Base-by-base conservation (phyloP, 2,329 filamentous ascomycete genomes). In the Xylaria sp. region DNA sequence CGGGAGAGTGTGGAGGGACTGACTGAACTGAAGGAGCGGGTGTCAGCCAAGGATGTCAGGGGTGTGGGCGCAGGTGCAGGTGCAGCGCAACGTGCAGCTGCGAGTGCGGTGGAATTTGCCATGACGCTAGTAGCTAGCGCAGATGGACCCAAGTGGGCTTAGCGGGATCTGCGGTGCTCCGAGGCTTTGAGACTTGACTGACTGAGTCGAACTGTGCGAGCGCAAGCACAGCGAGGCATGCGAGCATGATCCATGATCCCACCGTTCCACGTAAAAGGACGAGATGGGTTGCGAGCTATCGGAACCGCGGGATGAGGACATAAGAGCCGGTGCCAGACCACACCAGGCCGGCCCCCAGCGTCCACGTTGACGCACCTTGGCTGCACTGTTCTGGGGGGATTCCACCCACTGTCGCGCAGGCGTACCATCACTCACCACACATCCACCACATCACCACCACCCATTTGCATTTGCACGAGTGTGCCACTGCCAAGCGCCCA, bases 261-360 rank as follows among this genome's bases (percentile, higher is more conserved):
- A 36, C 4, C 20, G 20, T 60, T 56, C 56, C 55, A 34, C 20
- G 36, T 46, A 48, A 63, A 41, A 43, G 43, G 41, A 39, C 39
- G 50, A 41, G n/a, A 66, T 43, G 36, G 56, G 52, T 50, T 50
- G 34, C 41, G 50, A 62, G 53, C 48, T 59, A 63, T 66, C 67
- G 67, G 60, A 50, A 41, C 67, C 67, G 63, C 67, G 67, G 67
- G 46, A 60, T 52, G 41, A 52, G 55, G 59, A 13, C 25, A 53
- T 39, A 58, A 32, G 12, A 68, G 59, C 63, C 63, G 66, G 63
- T 62, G 60, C 48, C 65, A 64, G 41, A 39, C 45, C 13, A 23
- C 13, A 23, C 43, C 20, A 30, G 45, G n/a, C 46, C 25, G 46
- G 28, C 43, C 39, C 25, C 36, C 48, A 62, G 32, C 43, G 50